Conservation (phyloP, 192 early-diverging fungal genomes). For the Podila clonocystis region DNA sequence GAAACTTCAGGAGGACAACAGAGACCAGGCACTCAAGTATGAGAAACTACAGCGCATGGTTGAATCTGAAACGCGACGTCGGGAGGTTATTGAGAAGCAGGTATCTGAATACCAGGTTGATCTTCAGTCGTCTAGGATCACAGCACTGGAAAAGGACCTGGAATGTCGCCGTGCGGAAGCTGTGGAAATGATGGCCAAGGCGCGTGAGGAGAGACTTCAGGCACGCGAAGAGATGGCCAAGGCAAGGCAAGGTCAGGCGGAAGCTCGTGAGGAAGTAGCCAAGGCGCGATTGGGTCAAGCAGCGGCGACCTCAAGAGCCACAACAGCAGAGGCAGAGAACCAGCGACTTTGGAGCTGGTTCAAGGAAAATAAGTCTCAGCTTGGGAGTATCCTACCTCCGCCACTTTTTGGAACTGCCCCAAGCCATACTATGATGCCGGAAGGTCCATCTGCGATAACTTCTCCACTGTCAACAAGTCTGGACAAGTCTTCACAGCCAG, state of each 20-base stretch:
- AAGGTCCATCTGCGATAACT: neutral
- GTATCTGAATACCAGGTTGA: neutral
- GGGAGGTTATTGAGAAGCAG: constrained; percentile 7
- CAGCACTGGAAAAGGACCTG: constrained; percentile 12
- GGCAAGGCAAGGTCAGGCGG: constrained; percentile 11
- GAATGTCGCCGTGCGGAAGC: constrained; percentile 19
- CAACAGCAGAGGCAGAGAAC: constrained; percentile 1
- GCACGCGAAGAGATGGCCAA: neutral
- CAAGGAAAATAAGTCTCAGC: neutral
- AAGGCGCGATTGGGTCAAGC: neutral
- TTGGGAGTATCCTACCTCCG: neutral
- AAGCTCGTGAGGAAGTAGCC: neutral
- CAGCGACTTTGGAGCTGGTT: neutral
- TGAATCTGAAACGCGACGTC: constrained; percentile 10
- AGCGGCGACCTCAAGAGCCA: constrained; percentile 3
- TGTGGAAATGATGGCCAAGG: constrained; percentile 27
- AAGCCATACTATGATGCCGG: neutral
- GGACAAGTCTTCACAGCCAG: no score
- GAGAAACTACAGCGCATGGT: constrained; percentile 10
- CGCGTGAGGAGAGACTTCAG: constrained; percentile 9
- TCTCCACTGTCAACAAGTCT: neutral
- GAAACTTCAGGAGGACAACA: constrained; percentile 1
- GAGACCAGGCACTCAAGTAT: constrained; percentile 7
- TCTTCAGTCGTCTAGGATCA: neutral
- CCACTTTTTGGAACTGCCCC: no score